phyloP scores from a whole-genome alignment of 2,329 filamentous ascomycete genomes.

The Malbranchea zuffiana region DNA sequence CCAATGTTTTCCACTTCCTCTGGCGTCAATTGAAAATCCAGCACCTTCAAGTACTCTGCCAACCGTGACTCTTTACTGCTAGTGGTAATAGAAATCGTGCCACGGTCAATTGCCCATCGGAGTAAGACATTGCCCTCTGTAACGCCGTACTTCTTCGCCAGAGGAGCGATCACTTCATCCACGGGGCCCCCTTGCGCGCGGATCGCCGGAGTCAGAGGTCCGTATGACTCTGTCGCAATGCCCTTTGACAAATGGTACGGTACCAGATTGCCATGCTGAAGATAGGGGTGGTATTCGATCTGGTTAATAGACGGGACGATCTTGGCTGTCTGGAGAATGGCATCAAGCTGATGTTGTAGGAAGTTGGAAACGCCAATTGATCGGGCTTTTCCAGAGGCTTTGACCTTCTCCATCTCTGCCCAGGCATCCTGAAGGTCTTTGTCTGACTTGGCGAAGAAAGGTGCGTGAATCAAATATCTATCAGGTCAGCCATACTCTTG shows the following conservation, averaged over 20 bases:
- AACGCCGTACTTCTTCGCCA: constrained; percentile 53
- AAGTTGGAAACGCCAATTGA: constrained; percentile 56
- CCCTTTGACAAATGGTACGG: constrained; percentile 31
- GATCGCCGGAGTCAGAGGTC: constrained; percentile 39
- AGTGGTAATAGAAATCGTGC: constrained; percentile 49
- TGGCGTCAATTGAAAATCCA: constrained; percentile 49
- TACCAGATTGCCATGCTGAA: constrained; percentile 36
- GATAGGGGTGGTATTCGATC: constrained; percentile 38
- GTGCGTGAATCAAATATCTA: constrained; percentile 52
- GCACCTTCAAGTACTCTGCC: constrained; percentile 45
- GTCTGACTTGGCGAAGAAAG: constrained; percentile 47
- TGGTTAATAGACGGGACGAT: constrained; percentile 35
- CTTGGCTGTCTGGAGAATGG: constrained; percentile 37
- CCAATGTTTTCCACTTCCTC: constrained; percentile 46
- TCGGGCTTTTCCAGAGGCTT: constrained; percentile 46
- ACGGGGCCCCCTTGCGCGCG: constrained; percentile 47
- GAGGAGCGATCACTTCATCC: constrained; percentile 39
- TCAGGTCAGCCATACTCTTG: neutral
- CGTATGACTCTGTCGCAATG: constrained; percentile 35
- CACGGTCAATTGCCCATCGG: constrained; percentile 52
- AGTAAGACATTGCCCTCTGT: constrained; percentile 46
- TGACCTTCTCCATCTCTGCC: constrained; percentile 49
- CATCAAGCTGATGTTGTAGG: constrained; percentile 44
- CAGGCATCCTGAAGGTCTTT: constrained; percentile 47
- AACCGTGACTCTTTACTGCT: constrained; percentile 50